Base-by-base conservation (phyloP, 768 basidiomycete species). In the Russula virescens region DNA sequence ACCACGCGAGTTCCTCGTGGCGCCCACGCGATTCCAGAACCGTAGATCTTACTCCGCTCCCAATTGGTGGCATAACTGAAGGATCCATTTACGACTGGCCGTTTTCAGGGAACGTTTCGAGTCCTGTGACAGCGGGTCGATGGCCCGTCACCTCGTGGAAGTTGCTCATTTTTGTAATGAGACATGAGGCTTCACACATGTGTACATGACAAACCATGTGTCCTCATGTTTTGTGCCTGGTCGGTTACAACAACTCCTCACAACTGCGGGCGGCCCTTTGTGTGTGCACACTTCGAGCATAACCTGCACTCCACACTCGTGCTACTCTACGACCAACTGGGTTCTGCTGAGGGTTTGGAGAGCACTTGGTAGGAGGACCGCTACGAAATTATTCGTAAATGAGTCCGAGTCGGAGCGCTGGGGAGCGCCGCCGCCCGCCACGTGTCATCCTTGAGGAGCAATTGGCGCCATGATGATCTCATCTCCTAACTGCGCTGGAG, bases 181-280 rank as follows among this genome's bases (percentile, higher is more conserved):
- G 14, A 56, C 55, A 56, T 10, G 55, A 31, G 55, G 55, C n/a
- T 31, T 7, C 31, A 38, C 38, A 55, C 53, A 55, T 45, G 54
- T 19, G 38, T 42, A 11, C 38, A 42, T 55, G 42, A 40, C 28
- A n/a, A 18, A n/a, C 55, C 55, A 56, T 25, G 55, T 46, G 55
- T 46, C 55, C 31, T 46, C 45, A n/a, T 45, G 28, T 23, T 7
- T 46, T 8, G 43, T 45, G n/a, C 34, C 45, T 28, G 48, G 48
- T 48, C 26, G 3, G 16, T 31, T 25, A 49, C 13, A 19, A 25
- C 16, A 13, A 14, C 38, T 2, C 53, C 40, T 42, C 18, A 43
- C 23, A 42, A 40, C 14, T 3, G 25, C 25, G n/a, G 26, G 54
- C 42, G 26, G 54, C 40, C n/a, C 54, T 28, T 14, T 31, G 18